Percentiles rank a stretch among this genome's conserved stretches.
These are phyloP conservation scores for Polychytrium aggregatum DNA, from an alignment of 192 early-diverging fungal genomes.

Conservation along the genomic window DNA sequence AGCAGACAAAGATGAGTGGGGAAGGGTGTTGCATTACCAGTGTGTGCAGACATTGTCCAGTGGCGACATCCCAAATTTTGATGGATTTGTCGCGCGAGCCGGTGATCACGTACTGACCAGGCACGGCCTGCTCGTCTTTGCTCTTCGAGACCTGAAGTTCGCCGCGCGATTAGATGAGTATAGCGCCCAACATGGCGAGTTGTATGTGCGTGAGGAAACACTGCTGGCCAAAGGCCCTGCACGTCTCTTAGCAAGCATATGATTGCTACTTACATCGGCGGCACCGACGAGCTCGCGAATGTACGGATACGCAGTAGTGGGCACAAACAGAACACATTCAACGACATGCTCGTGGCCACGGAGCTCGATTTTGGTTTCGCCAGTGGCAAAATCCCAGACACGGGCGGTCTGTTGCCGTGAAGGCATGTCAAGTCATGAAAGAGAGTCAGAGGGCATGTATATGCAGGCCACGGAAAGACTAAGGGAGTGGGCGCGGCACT, in stretches of 20 bases:
- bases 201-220: too few relatives aligned
- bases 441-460: too few relatives aligned
- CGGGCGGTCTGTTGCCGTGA: slow-evolving; percentile 48
- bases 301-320: slow-evolving; percentile 46
- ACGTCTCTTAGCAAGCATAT: too few relatives aligned
- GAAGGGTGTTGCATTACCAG: slow-evolving; percentile 39
- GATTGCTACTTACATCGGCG: too few relatives aligned
- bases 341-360: slow-evolving; percentile 93
- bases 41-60: slow-evolving; percentile 59
- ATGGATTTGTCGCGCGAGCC: slow-evolving; percentile 88
- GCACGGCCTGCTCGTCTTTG: slow-evolving; percentile 31
- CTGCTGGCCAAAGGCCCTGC: too few relatives aligned
- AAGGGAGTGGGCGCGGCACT: too few relatives aligned
- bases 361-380: slow-evolving; percentile 67
- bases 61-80: slow-evolving; percentile 68
- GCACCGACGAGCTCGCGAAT: slow-evolving; percentile 54
- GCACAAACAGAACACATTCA: slow-evolving; percentile 81
- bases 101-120: slow-evolving; percentile 64
- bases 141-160: too few relatives aligned
- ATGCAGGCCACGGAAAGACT: too few relatives aligned
- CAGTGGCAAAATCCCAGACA: slow-evolving; percentile 63
- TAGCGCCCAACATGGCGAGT: too few relatives aligned
- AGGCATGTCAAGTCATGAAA: too few relatives aligned
- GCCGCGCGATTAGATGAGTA: too few relatives aligned
- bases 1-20: too few relatives aligned